These are phyloP conservation scores for Lentinula detonsa DNA, from an alignment of 768 basidiomycete species.

Conservation along the genomic window DNA sequence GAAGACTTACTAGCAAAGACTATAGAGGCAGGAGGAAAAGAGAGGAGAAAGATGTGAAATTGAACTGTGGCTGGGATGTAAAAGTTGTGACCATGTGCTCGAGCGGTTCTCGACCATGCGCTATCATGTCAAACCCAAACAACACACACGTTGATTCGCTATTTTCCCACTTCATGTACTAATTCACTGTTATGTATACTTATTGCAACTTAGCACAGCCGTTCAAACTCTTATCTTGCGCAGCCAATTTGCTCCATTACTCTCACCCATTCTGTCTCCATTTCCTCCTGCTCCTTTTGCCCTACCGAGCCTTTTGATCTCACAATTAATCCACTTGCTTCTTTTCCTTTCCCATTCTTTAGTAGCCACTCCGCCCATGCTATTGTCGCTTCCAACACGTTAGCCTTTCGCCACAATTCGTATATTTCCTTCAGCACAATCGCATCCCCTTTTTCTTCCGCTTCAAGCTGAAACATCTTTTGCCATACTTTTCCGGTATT, in stretches of 20 bases:
- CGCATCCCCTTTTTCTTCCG: slow-evolving; percentile 12
- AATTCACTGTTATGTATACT: neutral
- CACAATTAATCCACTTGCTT: slow-evolving; percentile 31
- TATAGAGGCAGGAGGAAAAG: slow-evolving; percentile 19
- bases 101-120: slow-evolving; percentile 4
- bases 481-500: slow-evolving; percentile 39
- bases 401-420: slow-evolving; percentile 35
- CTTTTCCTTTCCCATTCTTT: slow-evolving; percentile 28
- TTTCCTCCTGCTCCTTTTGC: slow-evolving; percentile 20
- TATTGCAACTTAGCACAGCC: neutral
- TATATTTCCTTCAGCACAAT: slow-evolving; percentile 29
- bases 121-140: neutral
- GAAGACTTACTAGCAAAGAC: slow-evolving; percentile 7
- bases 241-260: neutral
- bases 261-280: slow-evolving; percentile 29
- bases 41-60: slow-evolving; percentile 17
- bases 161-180: slow-evolving; percentile 1
- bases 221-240: neutral
- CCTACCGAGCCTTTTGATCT: slow-evolving; percentile 21
- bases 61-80: slow-evolving; percentile 13
- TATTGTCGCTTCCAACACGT: slow-evolving; percentile 29
- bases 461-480: slow-evolving; percentile 30
- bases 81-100: slow-evolving; percentile 2
- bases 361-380: slow-evolving; percentile 37
- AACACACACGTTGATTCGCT: neutral